A percentile compares a stretch with the other conserved stretches of the same genome.
Conservation (phyloP, 2,329 filamentous ascomycete species). For the Laburnicola sp. region DNA sequence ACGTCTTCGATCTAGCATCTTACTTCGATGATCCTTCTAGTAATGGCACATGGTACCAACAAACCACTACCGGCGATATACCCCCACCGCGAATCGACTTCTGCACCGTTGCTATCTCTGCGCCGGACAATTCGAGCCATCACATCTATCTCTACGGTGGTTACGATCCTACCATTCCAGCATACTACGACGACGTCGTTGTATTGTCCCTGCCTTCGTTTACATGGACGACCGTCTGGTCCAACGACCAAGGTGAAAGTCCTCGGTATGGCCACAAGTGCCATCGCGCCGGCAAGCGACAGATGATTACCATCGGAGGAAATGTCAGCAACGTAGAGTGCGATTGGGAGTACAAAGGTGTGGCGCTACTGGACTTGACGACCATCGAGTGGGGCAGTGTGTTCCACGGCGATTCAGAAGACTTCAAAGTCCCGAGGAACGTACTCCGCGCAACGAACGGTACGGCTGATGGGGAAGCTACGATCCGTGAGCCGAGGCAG, state of each 20-base stretch:
- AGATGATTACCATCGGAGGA: constrained; percentile 51
- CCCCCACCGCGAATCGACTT: constrained; percentile 50
- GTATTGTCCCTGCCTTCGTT: constrained; percentile 53
- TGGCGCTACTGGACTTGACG: constrained; percentile 20
- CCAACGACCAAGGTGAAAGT: constrained; percentile 25
- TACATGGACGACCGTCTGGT: constrained; percentile 48
- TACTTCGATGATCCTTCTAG: constrained; percentile 29
- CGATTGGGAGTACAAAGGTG: constrained; percentile 27
- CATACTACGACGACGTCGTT: constrained; percentile 20
- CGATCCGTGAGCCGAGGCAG: constrained; percentile 19
- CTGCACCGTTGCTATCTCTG: constrained; percentile 48
- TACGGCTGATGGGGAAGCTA: constrained; percentile 18
- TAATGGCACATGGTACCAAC: constrained; percentile 49
- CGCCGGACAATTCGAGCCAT: constrained; percentile 52
- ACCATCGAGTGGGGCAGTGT: constrained; percentile 20
- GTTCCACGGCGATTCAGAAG: constrained; percentile 11
- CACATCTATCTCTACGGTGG: constrained; percentile 57
- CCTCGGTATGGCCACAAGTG: constrained; percentile 50
- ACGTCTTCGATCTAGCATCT: constrained; percentile 49
- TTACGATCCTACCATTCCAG: constrained; percentile 34
- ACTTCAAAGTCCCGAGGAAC: constrained; percentile 13
- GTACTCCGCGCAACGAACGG: constrained; percentile 16
- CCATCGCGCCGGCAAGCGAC: constrained; percentile 44
- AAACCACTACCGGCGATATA: constrained; percentile 48
- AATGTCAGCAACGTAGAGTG: constrained; percentile 19